Base-by-base conservation (phyloP, 148 eudicot genomes). In the Chenopodium quinoa region DNA sequence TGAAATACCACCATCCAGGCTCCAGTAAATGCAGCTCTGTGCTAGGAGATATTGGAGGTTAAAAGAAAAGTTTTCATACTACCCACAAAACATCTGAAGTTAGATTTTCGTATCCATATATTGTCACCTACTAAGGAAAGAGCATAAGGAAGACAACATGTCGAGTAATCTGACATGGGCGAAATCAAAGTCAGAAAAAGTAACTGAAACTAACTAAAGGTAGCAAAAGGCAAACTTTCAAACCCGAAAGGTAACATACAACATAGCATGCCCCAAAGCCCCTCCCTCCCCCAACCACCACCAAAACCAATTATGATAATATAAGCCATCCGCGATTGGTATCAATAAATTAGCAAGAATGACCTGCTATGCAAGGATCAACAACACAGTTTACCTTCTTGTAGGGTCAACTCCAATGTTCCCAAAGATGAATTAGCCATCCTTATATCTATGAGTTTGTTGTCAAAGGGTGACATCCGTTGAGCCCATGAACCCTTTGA, bases 391-490 rank as follows among this genome's bases (percentile, higher is more conserved):
- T 56, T 83, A 97, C 99, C 99, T 91, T 94, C 97, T 83, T 83
- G 80, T 77, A 89, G 76, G 14, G 88, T 85, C 32, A 97, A 88
- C 83, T 87, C 82, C 75, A 94, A 71, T 75, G 86, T 79, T 86
- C 84, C 91, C 71, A 60, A 37, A 77, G 91, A 88, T 66, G 92
- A 85, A 73, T 88, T 86, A 65, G 82, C 78, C 82, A 89, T 81
- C 66, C 97, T 84, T 71, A 92, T 71, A 86, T 97, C 98, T 78
- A 94, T 66, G 32, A 97, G 62, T 82, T 90, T 94, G 87, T 97
- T 83, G 86, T 94, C 98, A 80, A 89, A 97, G 47, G 99, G 97
- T 29, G 98, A 97, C 95, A 94, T 93, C 79, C 92, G 85, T 81
- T 86, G 78, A 66, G 88, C 88, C 95, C 98, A 92, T 76, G 88